Base-by-base conservation (phyloP, 495 filamentous ascomycete genomes). In the Gamarada debralockiae region DNA sequence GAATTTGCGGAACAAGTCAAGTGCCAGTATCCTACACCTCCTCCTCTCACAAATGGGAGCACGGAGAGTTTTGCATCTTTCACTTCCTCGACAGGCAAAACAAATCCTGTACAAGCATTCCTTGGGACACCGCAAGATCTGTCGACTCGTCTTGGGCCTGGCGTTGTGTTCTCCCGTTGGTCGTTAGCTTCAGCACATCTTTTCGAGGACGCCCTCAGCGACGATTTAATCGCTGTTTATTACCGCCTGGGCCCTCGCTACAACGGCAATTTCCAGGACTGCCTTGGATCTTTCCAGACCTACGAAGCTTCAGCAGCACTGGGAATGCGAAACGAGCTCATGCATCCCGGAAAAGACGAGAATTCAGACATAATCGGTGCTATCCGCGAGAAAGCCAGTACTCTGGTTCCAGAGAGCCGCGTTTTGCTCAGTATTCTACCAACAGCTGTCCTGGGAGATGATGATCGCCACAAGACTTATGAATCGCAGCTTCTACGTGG, bases 181-280 rank as follows among this genome's bases (percentile, higher is more conserved):
- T 96, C 90, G 17, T 71, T 97, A 20, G 90, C 89, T 33, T 88
- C 86, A 43, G 89, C 90, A 12, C 89, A 97, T 61, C 73, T 98
- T 13, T 88, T 96, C 62, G 84, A 90, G 34, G 89, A 96, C 51
- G 81, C 85, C 1, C 78, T 95, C 38, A 96, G 89, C 49, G 92
- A 97, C 59, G 95, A 98, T 64, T 78, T 97, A 49, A 77, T 97
- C 20, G 84, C 92, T 21, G 93, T 97, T 2, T 87, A 92, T 59
- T 89, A 86, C 66, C 87, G 90, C 48, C 82, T 98, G 14, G 92
- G 93, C 1, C 84, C 89, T 18, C 83, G 90, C 29, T 98, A 98
- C 60, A 82, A 86, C 66, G 93, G 93, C 1, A 97, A 97, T 63
- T 96, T 92, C 60, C 93, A 98, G 65, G 93, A 98, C 64, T 91